Base-by-base conservation (phyloP, 805 yeast genomes). In the Ogataea thermomethanolica region DNA sequence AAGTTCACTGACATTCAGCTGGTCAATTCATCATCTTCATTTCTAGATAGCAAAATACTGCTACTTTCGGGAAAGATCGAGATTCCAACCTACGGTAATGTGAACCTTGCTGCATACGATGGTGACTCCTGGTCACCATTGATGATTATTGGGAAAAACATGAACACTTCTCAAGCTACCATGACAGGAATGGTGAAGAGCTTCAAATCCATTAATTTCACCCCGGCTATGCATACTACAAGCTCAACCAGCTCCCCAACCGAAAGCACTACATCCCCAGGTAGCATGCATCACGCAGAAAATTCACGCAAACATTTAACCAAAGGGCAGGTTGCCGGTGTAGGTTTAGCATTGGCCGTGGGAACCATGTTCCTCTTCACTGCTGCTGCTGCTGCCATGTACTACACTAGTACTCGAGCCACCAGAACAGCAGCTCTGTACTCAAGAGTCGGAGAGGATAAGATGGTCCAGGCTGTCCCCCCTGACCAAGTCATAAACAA, bases 81-180 rank as follows among this genome's bases (percentile, higher is more conserved):
- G 4, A 54, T 84, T 28, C 49, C 61, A 3, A 58, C 58, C 2
- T 78, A 73, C 53, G 93, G 90, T 0, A 55, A 62, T 20, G 78
- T 75, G 3, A 74, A 79, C 28, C 69, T 78, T 21, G 91, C 90
- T 0, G 61, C 76, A 22, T 86, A 60, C 61, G 78, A 86, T 54
- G 89, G 95, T 1, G 48, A 65, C 0, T 35, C 50, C 7, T 88
- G 95, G 95, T 53, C 64, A 23, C 95, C 95, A 9, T 76, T 71
- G 43, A 55, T 78, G 2, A 73, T 74, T 44, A 62, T 84, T 1
- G 59, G 71, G 0, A 41, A 52, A 6, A 56, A 61, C 5, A 43
- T 58, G 2, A 52, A 55, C 6, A 34, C 61, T 2, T 31, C 52
- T 0, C 37, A 35, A 11, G 50, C 66, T 2, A 41, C 41, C 1